A percentile compares a stretch with the other conserved stretches of the same genome.
Conservation (phyloP, 805 yeast species). For the Wickerhamomyces tratensis region DNA sequence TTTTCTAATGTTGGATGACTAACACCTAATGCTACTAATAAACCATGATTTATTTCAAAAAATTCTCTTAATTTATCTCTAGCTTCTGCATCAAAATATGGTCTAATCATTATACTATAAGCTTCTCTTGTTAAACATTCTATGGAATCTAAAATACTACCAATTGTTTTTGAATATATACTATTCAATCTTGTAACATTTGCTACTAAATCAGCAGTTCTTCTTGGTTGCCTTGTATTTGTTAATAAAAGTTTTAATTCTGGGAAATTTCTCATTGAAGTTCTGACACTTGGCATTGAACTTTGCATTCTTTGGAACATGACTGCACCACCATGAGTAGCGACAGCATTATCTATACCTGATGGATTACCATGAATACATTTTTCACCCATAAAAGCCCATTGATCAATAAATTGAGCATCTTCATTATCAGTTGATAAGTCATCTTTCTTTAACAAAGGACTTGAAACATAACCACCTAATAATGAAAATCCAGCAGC, state of each 20-base stretch:
- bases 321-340: constrained; percentile 94
- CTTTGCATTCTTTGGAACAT: constrained; percentile 58
- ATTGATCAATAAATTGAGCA: constrained; percentile 58
- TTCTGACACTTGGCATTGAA: constrained; percentile 52
- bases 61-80: constrained; percentile 43
- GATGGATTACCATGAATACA: constrained; percentile 96
- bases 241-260: constrained; percentile 65
- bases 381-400: constrained; percentile 92
- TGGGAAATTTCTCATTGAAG: constrained; percentile 66
- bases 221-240: constrained; percentile 79
- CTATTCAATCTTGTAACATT: constrained; percentile 51
- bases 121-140: constrained; percentile 68
- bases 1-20: constrained; percentile 86
- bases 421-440: constrained; percentile 28
- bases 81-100: constrained; percentile 33
- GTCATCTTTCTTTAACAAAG: constrained; percentile 26
- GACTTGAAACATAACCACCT: constrained; percentile 41
- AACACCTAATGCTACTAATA: constrained; percentile 78
- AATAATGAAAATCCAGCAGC: constrained; percentile 62
- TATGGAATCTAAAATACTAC: constrained; percentile 65
- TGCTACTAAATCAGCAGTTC: constrained; percentile 77
- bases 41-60: constrained; percentile 78
- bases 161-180: constrained; percentile 44
- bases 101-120: constrained; percentile 47
- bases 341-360: constrained; percentile 94